Conservation (phyloP, 768 basidiomycete species). For the Xerocomellus amylosporus region DNA sequence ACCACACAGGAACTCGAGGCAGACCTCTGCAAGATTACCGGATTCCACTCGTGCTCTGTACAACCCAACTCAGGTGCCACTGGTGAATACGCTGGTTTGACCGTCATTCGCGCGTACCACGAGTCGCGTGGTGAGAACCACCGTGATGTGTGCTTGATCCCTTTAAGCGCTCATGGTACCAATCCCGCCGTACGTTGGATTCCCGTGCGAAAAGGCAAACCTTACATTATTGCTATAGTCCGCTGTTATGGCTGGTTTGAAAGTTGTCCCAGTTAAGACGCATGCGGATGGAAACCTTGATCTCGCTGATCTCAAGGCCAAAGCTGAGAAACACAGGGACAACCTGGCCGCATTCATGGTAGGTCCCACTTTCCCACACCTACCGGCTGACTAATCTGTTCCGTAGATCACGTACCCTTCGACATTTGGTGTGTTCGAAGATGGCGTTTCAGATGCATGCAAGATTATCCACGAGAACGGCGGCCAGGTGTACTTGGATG, state of each 20-base stretch:
- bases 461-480: slow-evolving; percentile 91
- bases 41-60: slow-evolving; percentile 94
- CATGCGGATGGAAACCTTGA: slow-evolving; percentile 86
- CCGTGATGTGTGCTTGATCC: slow-evolving; percentile 90
- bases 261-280: slow-evolving; percentile 94
- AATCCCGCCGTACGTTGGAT: slow-evolving; percentile 80
- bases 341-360: slow-evolving; percentile 96
- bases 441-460: slow-evolving; percentile 86
- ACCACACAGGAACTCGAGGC: slow-evolving; percentile 81
- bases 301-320: slow-evolving; percentile 75
- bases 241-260: slow-evolving; percentile 95
- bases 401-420: slow-evolving; percentile 91
- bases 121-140: slow-evolving; percentile 82
- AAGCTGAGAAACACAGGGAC: slow-evolving; percentile 89
- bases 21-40: slow-evolving; percentile 91
- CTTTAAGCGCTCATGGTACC: slow-evolving; percentile 95
- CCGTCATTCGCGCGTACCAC: slow-evolving; percentile 92
- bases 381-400: slow-evolving; percentile 3
- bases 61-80: slow-evolving; percentile 99
- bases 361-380: slow-evolving; percentile 20
- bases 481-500: slow-evolving; percentile 96
- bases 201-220: neutral
- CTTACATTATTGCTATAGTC: slow-evolving; percentile 51
- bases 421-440: slow-evolving; percentile 97
- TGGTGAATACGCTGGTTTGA: slow-evolving; percentile 96